A percentile compares a stretch with the other conserved stretches of the same genome.
phyloP scores from a whole-genome alignment of 2,329 filamentous ascomycete genomes.

The Seiridium cupressi region DNA sequence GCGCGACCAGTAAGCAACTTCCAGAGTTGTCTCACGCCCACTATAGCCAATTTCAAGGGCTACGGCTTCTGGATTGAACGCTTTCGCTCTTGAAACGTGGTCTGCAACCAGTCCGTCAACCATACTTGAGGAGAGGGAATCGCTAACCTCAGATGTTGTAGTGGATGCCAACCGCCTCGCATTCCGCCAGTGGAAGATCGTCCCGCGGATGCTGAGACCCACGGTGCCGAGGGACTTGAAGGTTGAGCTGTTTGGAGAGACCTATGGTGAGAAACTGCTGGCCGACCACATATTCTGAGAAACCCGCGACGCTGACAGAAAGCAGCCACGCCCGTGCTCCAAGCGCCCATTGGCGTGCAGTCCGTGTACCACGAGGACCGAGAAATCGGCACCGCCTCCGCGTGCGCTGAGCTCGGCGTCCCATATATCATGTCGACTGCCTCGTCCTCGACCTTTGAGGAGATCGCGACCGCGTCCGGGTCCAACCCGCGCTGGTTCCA shows the following conservation, averaged over 20 bases:
- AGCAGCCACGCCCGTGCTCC: slow-evolving; percentile 50
- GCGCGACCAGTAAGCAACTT: slow-evolving; percentile 41
- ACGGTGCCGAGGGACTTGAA: slow-evolving; percentile 39
- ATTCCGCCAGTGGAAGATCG: slow-evolving; percentile 51
- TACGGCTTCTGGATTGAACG: no score
- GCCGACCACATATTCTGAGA: not conserved
- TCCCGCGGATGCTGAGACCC: slow-evolving; percentile 49
- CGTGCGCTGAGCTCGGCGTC: slow-evolving; percentile 57
- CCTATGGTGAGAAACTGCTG: slow-evolving; percentile 32
- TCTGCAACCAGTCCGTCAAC: no score
- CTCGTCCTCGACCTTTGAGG: slow-evolving; percentile 61
- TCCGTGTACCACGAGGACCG: slow-evolving; percentile 63
- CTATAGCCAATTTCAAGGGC: no score
- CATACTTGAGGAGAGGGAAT: no score
- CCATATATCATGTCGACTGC: slow-evolving; percentile 70
- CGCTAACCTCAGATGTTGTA: no score
- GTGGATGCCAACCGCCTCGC: slow-evolving; percentile 57
- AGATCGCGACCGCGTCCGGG: slow-evolving; percentile 59
- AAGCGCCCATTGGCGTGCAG: slow-evolving; percentile 71
- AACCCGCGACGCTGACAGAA: not conserved
- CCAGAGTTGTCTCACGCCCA: no score
- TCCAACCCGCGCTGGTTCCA: slow-evolving; percentile 67
- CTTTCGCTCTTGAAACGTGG: no score
- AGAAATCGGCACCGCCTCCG: slow-evolving; percentile 63
- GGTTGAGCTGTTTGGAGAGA: slow-evolving; percentile 50